These are phyloP conservation scores for Pharus latifolius DNA, from an alignment of 176 grass and related monocot genomes.

Conservation along the genomic window DNA sequence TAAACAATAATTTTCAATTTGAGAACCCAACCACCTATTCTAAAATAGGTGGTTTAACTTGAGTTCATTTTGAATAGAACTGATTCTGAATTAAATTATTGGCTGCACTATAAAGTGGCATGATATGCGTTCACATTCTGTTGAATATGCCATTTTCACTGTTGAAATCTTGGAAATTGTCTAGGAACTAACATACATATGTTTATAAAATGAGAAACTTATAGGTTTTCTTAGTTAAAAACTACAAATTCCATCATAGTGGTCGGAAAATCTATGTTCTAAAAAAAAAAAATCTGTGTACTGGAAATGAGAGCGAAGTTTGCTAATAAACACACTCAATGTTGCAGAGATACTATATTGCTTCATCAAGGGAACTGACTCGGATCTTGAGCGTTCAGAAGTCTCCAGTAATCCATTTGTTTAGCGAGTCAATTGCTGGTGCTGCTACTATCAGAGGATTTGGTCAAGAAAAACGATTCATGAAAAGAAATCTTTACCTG, in stretches of 20 bases:
- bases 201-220: not conserved
- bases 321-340: slow-evolving; percentile 12
- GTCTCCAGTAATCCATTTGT: slow-evolving; percentile 95
- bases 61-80: not conserved
- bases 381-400: slow-evolving; percentile 95
- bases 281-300: not conserved
- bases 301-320: not conserved
- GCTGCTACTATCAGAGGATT: slow-evolving; percentile 92
- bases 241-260: not conserved
- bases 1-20: not conserved
- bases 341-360: slow-evolving; percentile 97
- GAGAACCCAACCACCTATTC: not conserved
- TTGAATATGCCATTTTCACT: not conserved
- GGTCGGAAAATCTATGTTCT: not conserved
- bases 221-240: not conserved
- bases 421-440: slow-evolving; percentile 95
- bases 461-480: slow-evolving; percentile 93
- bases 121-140: not conserved
- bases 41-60: not conserved
- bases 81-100: not conserved
- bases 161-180: not conserved
- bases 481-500: slow-evolving; percentile 93
- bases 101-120: not conserved
- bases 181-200: not conserved
- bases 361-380: slow-evolving; percentile 92